These are phyloP conservation scores for Saksenaea vasiformis DNA, from an alignment of 371 early-diverging fungal genomes.

Conservation along the genomic window DNA sequence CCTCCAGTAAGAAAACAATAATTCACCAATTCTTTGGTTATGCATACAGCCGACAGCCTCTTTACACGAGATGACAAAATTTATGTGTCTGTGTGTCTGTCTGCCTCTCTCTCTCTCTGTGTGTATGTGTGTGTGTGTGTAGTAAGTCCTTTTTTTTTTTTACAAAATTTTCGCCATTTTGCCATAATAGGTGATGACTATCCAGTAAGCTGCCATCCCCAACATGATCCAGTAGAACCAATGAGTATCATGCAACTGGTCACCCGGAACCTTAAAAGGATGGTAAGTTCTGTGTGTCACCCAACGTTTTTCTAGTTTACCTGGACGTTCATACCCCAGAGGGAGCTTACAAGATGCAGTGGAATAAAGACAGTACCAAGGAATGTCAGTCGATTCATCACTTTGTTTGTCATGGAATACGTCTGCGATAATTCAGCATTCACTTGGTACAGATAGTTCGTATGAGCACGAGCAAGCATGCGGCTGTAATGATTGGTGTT, in stretches of 20 bases:
- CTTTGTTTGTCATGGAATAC: conserved; percentile 76
- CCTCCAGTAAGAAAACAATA: too few relatives aligned
- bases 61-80: too few relatives aligned
- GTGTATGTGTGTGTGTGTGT: too few relatives aligned
- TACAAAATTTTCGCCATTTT: conserved; percentile 11
- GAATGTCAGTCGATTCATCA: conserved; percentile 82
- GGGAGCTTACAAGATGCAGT: conserved; percentile 81
- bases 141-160: too few relatives aligned
- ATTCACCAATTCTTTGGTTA: too few relatives aligned
- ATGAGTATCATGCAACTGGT: conserved; percentile 51
- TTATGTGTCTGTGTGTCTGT: too few relatives aligned
- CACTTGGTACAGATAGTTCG: conserved; percentile 84
- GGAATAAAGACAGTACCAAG: conserved; percentile 83
- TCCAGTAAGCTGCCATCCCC: conserved; percentile 46
- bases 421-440: conserved; percentile 79
- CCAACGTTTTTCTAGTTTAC: conserved; percentile 2
- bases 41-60: too few relatives aligned
- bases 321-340: conserved; percentile 63
- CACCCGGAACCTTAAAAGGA: conserved; percentile 64
- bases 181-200: conserved; percentile 27
- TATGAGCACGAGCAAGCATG: conserved; percentile 77
- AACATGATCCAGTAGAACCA: conserved; percentile 80
- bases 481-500: conserved; percentile 76
- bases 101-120: too few relatives aligned
- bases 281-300: not conserved